A percentile compares a stretch with the other conserved stretches of the same genome.
Evolutionary conservation across 2,329 filamentous ascomycete genomes (phyloP).

Genomic region (Escovopsis sp.): DNA sequence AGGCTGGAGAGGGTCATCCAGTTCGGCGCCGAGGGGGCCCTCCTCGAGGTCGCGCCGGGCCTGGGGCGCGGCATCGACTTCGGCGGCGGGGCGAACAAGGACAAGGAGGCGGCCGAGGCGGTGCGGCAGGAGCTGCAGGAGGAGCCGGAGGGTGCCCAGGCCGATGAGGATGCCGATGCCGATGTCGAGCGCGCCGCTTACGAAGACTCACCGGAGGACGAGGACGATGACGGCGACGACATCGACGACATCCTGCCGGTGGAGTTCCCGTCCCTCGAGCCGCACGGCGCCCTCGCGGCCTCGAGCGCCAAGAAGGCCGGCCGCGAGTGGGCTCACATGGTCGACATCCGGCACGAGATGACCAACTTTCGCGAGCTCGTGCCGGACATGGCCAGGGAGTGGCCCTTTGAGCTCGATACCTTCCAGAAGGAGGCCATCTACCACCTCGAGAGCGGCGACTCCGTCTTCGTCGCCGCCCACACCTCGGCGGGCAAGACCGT

Average conservation of each 20-base stretch:
- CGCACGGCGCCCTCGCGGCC: constrained; percentile 60
- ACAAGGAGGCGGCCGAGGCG: constrained; percentile 50
- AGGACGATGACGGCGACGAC: constrained; percentile 37
- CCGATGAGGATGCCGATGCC: constrained; percentile 14
- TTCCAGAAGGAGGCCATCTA: constrained; percentile 99
- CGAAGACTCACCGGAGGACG: constrained; percentile 16
- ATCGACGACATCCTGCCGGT: constrained; percentile 82
- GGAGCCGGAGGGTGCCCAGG: constrained; percentile 29
- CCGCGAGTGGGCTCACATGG: constrained; percentile 95
- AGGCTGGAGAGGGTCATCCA: constrained; percentile 78
- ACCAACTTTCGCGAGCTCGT: constrained; percentile 89
- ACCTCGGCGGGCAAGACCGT: constrained; percentile 97
- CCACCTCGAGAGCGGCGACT: constrained; percentile 90
- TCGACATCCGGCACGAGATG: constrained; percentile 85
- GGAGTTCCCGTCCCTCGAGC: constrained; percentile 84
- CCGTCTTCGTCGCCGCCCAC: constrained; percentile 93
- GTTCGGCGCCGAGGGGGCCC: constrained; percentile 58
- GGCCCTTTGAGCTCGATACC: constrained; percentile 93
- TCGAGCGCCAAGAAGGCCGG: constrained; percentile 60
- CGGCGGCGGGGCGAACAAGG: constrained; percentile 34
- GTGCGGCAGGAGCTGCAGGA: constrained; percentile 48
- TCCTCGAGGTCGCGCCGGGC: constrained; percentile 72
- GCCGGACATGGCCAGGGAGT: constrained; percentile 88
- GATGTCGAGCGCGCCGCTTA: constrained; percentile 19
- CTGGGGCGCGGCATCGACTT: constrained; percentile 67